A percentile compares a stretch with the other conserved stretches of the same genome.
These are phyloP conservation scores for Didymella arachidicola DNA, from an alignment of 2,329 filamentous ascomycete species.

Conservation along the genomic window DNA sequence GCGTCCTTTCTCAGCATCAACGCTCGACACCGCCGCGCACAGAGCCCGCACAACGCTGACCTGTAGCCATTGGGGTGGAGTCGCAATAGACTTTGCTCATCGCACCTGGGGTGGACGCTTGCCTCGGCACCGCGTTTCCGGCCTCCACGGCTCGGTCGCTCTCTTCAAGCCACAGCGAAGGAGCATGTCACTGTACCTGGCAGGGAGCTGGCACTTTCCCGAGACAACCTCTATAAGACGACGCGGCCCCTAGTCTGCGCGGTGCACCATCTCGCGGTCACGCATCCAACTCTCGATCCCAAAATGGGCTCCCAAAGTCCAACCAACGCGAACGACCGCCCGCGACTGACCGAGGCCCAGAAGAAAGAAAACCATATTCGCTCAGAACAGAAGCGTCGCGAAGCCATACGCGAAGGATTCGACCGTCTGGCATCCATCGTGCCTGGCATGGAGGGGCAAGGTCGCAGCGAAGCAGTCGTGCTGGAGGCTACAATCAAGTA, in stretches of 20 bases:
- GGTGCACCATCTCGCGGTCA: too few species aligned
- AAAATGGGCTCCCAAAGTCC: slow-evolving; percentile 42
- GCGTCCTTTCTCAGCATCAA: background rate
- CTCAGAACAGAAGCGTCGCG: slow-evolving; percentile 71
- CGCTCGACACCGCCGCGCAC: background rate
- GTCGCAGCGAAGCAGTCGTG: slow-evolving; percentile 85
- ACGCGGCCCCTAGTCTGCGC: background rate
- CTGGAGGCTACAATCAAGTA: slow-evolving; percentile 63
- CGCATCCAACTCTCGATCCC: background rate
- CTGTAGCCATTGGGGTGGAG: background rate
- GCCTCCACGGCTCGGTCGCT: background rate
- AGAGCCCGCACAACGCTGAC: background rate
- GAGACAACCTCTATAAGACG: background rate
- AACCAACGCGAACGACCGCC: slow-evolving; percentile 59
- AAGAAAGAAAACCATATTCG: slow-evolving; percentile 79
- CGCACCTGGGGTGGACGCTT: background rate
- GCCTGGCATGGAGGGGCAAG: slow-evolving; percentile 81
- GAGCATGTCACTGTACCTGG: slow-evolving; percentile 20
- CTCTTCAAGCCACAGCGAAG: slow-evolving; percentile 15
- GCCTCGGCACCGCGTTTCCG: slow-evolving; percentile 3
- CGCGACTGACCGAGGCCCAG: slow-evolving; percentile 71
- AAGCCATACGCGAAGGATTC: slow-evolving; percentile 83
- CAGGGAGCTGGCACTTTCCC: slow-evolving; percentile 6
- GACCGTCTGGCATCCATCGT: slow-evolving; percentile 82
- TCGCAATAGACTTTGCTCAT: background rate